These are phyloP conservation scores for Byssoonygena ceratinophila DNA, from an alignment of 2,329 filamentous ascomycete genomes.

Conservation along the genomic window DNA sequence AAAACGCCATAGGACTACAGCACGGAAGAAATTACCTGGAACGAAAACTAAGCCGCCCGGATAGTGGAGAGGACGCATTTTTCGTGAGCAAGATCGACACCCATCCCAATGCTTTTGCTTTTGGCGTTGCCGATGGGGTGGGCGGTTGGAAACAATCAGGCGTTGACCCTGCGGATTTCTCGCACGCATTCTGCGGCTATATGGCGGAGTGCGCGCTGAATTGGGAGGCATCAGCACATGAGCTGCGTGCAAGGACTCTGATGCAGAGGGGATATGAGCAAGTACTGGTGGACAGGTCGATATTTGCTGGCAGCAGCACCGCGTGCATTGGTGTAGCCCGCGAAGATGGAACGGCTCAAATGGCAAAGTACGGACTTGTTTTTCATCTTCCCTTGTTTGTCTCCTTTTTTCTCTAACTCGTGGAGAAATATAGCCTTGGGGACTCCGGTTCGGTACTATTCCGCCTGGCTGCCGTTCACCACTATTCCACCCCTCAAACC, in stretches of 20 bases:
- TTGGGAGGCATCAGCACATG: constrained; percentile 35
- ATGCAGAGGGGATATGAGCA: constrained; percentile 78
- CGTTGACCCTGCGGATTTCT: constrained; percentile 90
- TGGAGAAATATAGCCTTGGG: constrained; percentile 50
- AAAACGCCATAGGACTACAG: constrained; percentile 30
- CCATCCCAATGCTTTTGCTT: constrained; percentile 47
- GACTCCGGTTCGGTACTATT: constrained; percentile 90
- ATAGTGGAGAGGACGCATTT: constrained; percentile 90
- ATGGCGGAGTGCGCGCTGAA: constrained; percentile 69
- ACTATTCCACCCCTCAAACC: constrained; percentile 74
- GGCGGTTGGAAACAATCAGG: constrained; percentile 90
- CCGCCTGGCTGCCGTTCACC: constrained; percentile 72
- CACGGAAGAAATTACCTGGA: constrained; percentile 40
- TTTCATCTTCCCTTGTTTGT: constrained; percentile 2
- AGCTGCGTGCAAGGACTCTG: constrained; percentile 52
- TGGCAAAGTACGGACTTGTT: constrained; percentile 57
- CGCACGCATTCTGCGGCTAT: constrained; percentile 82
- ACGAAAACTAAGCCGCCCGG: constrained; percentile 54
- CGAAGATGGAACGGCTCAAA: constrained; percentile 63
- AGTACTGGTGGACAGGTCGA: constrained; percentile 60
- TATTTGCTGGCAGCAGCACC: constrained; percentile 79
- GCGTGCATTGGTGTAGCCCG: constrained; percentile 75
- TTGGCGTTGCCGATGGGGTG: constrained; percentile 88
- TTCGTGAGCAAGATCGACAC: constrained; percentile 76
- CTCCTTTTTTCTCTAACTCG: background rate